These are phyloP conservation scores for Claviceps purpurea DNA, from an alignment of 2,329 filamentous ascomycete species.

Conservation along the genomic window DNA sequence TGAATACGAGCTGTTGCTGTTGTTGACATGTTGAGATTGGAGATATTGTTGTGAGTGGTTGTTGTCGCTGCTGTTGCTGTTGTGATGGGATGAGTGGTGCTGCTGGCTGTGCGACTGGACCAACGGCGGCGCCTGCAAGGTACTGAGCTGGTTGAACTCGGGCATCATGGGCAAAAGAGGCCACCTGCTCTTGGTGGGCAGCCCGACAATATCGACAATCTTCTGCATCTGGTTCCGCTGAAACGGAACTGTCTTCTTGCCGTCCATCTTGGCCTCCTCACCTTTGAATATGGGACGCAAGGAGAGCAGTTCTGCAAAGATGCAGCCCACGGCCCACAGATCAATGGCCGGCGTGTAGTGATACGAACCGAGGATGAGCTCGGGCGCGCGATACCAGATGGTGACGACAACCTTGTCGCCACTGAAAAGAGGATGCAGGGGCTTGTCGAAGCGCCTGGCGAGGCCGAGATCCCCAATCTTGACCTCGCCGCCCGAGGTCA, in stretches of 20 bases:
- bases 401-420: constrained; percentile 98
- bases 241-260: constrained; percentile 93
- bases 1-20: constrained; percentile 13
- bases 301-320: constrained; percentile 87
- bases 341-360: constrained; percentile 97
- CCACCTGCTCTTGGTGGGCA: constrained; percentile 83
- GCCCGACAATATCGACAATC: constrained; percentile 90
- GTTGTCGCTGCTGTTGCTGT: constrained; percentile 23
- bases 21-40: constrained; percentile 11
- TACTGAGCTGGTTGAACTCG: constrained; percentile 61
- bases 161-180: constrained; percentile 74
- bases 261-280: constrained; percentile 98
- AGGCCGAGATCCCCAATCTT: constrained; percentile 92
- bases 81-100: constrained; percentile 10
- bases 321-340: constrained; percentile 95
- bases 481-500: constrained; percentile 78
- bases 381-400: constrained; percentile 96
- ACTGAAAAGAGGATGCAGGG: constrained; percentile 76
- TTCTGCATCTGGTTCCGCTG: constrained; percentile 98
- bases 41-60: constrained; percentile 17
- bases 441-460: constrained; percentile 86
- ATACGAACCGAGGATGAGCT: constrained; percentile 79
- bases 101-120: constrained; percentile 26
- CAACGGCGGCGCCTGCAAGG: constrained; percentile 35
- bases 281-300: constrained; percentile 94